phyloP scores from a whole-genome alignment of 2,329 filamentous ascomycete genomes.

The Trichoderma guizhouense region DNA sequence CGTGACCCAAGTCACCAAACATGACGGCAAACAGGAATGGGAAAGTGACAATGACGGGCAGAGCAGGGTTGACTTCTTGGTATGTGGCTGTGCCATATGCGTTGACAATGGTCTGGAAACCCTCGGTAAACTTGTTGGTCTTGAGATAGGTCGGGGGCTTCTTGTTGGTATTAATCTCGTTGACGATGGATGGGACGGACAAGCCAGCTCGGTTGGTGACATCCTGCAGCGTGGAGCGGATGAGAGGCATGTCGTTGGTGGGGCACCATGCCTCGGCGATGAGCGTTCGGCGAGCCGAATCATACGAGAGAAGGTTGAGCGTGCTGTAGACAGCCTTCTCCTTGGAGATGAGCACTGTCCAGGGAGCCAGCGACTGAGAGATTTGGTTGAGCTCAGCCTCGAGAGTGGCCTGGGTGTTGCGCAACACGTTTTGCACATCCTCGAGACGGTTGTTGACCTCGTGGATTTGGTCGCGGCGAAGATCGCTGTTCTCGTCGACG shows the following conservation, averaged over 20 bases:
- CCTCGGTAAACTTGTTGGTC: slow-evolving; percentile 97
- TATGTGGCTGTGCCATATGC: slow-evolving; percentile 98
- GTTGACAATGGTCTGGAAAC: slow-evolving; percentile 98
- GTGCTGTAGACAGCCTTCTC: slow-evolving; percentile 98
- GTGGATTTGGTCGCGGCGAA: slow-evolving; percentile 91
- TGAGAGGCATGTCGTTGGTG: slow-evolving; percentile 81
- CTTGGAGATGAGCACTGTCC: slow-evolving; percentile 97
- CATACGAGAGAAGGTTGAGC: slow-evolving; percentile 94
- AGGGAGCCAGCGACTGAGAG: slow-evolving; percentile 84
- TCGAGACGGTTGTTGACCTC: slow-evolving; percentile 92
- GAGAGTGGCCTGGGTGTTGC: slow-evolving; percentile 91
- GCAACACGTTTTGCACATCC: slow-evolving; percentile 87
- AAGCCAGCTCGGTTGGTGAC: slow-evolving; percentile 94
- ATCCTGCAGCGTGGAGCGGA: slow-evolving; percentile 91
- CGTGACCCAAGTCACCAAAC: slow-evolving; percentile 98
- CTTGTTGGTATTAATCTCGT: slow-evolving; percentile 95
- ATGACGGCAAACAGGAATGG: slow-evolving; percentile 99
- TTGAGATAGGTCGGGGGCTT: slow-evolving; percentile 96
- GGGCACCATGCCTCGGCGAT: slow-evolving; percentile 98
- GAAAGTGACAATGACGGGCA: slow-evolving; percentile 95
- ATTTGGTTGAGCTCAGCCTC: slow-evolving; percentile 93
- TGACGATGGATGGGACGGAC: slow-evolving; percentile 97
- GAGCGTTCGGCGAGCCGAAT: slow-evolving; percentile 89
- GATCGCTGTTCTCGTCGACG: slow-evolving; percentile 95
- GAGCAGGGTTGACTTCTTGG: slow-evolving; percentile 91